Evolutionary conservation across 805 yeast genomes (phyloP), one percentile per base, ranked within the genome.

Genomic region (Nadsonia fulvescens): DNA sequence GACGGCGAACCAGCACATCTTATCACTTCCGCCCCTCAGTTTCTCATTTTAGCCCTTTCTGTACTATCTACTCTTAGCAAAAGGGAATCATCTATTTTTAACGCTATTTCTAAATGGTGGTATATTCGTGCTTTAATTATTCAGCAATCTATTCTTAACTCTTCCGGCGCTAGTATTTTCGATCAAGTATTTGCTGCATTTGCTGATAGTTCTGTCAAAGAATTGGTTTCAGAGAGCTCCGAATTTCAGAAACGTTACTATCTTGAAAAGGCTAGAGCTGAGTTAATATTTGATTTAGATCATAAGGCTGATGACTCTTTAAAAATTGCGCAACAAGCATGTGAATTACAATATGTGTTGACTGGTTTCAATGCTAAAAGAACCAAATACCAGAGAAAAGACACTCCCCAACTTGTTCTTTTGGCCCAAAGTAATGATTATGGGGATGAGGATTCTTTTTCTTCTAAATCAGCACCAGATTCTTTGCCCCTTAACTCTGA

Each of bases 331-430:
- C 32, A 33, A 16, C 61, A 61, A 33, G 78, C 71, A 2, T 62
- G 66, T 22, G 59, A 62, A 8, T 43, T 73, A 7, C 67, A 82
- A 0, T 63, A 72, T 36, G 63, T 72, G 1, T 51, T 86, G 23
- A 76, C 95, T 1, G 96, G 96, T 37, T 77, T 89, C 30, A 70
- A 70, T 38, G 94, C 93, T 6, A 74, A 70, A 44, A 61, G 89
- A 43, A 86, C 96, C 4, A 77, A 77, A 46, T 78, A 56, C 46
- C 96, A 86, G 51, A 60, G 61, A 24, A 60, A 56, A 17, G 66
- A 71, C n/a, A 64, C 73, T 14, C 64, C 93, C 1, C 68, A 79
- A 20, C 61, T 86, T 32, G 63, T 83, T 9, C 65, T 81, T 14
- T 50, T 86, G 12, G 96, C 96, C 2, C 62, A 66, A 34, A 43